Percentiles rank a stretch among this genome's conserved stretches.
These are phyloP conservation scores for Calycina marina DNA, from an alignment of 2,329 filamentous ascomycete species.

Conservation along the genomic window DNA sequence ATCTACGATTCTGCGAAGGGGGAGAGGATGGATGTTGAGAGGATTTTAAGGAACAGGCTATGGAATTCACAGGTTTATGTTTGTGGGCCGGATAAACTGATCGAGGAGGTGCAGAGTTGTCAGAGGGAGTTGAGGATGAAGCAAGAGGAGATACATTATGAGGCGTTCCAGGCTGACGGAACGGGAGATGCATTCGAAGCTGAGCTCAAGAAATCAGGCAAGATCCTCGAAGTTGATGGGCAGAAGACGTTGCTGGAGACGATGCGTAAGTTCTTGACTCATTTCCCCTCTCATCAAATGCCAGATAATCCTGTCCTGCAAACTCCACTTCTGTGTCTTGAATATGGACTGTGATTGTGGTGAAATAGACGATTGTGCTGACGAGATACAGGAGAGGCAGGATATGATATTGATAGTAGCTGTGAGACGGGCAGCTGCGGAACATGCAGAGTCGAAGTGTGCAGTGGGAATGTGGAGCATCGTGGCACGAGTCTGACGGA, in stretches of 20 bases:
- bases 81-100: conserved; percentile 43
- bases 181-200: conserved; percentile 46
- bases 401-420: conserved; percentile 26
- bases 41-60: conserved; percentile 30
- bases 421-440: conserved; percentile 31
- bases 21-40: conserved; percentile 35
- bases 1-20: conserved; percentile 38
- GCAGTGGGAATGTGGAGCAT: conserved; percentile 25
- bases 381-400: conserved; percentile 25
- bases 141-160: conserved; percentile 40
- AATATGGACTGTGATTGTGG: too few relatives aligned
- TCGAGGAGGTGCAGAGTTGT: conserved; percentile 32
- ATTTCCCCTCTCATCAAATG: too few relatives aligned
- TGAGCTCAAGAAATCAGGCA: conserved; percentile 28
- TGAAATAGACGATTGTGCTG: too few relatives aligned
- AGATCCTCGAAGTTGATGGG: conserved; percentile 29
- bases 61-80: conserved; percentile 45
- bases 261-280: too few relatives aligned
- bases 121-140: conserved; percentile 29
- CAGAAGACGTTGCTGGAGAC: conserved; percentile 28
- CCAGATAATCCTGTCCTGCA: too few relatives aligned
- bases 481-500: conserved; percentile 25
- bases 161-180: conserved; percentile 39
- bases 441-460: conserved; percentile 27
- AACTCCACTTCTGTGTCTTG: too few relatives aligned